A percentile compares a stretch with the other conserved stretches of the same genome.
Conservation (phyloP, 208 protist species). For the Crithidia fasciculata region DNA sequence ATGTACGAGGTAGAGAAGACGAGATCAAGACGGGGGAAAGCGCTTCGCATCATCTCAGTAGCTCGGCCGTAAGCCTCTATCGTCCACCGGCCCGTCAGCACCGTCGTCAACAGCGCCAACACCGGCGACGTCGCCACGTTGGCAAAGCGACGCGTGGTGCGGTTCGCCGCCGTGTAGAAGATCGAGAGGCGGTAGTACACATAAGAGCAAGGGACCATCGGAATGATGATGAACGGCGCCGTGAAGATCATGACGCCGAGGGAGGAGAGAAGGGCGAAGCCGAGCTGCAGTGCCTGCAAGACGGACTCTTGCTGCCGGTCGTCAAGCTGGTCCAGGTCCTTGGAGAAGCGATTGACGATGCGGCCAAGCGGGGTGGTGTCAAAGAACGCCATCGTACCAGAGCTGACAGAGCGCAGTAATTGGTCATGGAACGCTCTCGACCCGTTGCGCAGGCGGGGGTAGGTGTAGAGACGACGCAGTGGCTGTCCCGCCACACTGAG, state of each 20-base stretch:
- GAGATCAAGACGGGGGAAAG: conserved; percentile 34
- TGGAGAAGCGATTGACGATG: conserved; percentile 84
- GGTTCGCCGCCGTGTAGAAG: conserved; percentile 78
- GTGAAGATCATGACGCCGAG: conserved; percentile 21
- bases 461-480: conserved; percentile 13
- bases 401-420: conserved; percentile 50
- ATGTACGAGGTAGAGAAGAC: conserved; percentile 47
- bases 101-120: conserved; percentile 89
- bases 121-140: conserved; percentile 89
- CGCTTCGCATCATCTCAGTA: conserved; percentile 24
- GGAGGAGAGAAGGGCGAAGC: conserved; percentile 31
- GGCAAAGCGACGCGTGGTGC: conserved; percentile 88
- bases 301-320: conserved; percentile 50
- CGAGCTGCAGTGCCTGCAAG: conserved; percentile 27
- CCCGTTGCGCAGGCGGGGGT: conserved; percentile 35
- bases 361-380: conserved; percentile 52
- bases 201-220: conserved; percentile 47
- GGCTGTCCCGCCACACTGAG: conserved; percentile 3
- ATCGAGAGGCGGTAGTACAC: conserved; percentile 80
- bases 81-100: conserved; percentile 57
- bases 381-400: conserved; percentile 58
- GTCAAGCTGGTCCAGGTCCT: conserved; percentile 78
- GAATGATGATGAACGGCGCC: conserved; percentile 26
- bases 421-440: conserved; percentile 45
- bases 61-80: conserved; percentile 76